Percentiles rank a stretch among this genome's conserved stretches.
Evolutionary conservation across 495 filamentous ascomycete genomes (phyloP).

Genomic region (Hypoxylon crocopeplum): DNA sequence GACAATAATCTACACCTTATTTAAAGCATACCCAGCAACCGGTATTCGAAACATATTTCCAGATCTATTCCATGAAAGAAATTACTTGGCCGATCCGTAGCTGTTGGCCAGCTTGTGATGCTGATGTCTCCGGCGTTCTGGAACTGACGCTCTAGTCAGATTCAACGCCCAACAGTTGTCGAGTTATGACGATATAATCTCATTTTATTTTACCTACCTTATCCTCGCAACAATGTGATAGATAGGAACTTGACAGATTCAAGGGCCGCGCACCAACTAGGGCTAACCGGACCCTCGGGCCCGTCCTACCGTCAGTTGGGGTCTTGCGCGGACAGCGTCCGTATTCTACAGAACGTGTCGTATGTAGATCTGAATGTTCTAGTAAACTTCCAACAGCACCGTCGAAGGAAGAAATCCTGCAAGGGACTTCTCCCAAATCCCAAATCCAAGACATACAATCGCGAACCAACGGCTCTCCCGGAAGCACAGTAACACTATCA

Average conservation of each 20-base stretch:
- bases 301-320: not conserved
- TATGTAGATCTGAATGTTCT: not conserved
- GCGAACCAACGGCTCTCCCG: not conserved
- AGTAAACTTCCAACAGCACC: not conserved
- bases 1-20: slow-evolving; percentile 10
- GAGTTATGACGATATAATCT: not conserved
- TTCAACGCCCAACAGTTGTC: too few species aligned
- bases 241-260: not conserved
- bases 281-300: slow-evolving; percentile 10
- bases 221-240: not conserved
- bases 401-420: not conserved
- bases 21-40: not conserved
- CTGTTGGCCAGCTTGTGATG: not conserved
- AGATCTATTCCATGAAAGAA: not conserved
- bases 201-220: not conserved
- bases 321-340: not conserved
- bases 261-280: slow-evolving; percentile 4
- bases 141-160: not conserved
- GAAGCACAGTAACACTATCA: not conserved
- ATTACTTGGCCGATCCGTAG: not conserved
- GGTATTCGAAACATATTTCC: not conserved
- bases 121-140: not conserved
- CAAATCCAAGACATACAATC: not conserved
- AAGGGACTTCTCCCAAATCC: not conserved
- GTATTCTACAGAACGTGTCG: not conserved